phyloP scores from a whole-genome alignment of 345 rosid genomes.

The Dovyalis caffra region DNA sequence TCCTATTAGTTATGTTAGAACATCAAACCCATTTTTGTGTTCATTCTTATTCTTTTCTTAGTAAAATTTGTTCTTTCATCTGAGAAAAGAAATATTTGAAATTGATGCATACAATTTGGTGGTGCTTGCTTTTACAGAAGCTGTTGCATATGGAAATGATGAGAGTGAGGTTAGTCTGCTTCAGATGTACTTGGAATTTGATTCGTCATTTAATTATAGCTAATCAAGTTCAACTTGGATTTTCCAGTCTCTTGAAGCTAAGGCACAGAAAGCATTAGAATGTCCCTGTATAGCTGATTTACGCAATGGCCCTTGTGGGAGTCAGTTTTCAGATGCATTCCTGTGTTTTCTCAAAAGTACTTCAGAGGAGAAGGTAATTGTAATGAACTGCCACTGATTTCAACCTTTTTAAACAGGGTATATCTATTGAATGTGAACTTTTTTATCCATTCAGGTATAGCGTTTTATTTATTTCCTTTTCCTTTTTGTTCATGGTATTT shows the following conservation, averaged over 20 bases:
- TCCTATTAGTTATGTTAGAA: background rate
- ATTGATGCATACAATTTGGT: background rate
- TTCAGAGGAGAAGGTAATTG: constrained; percentile 71
- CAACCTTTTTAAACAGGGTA: background rate
- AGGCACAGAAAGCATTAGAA: constrained; percentile 78
- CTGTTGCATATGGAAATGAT: constrained; percentile 61
- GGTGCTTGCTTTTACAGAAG: constrained; percentile 50
- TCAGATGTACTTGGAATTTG: background rate
- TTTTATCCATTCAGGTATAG: background rate
- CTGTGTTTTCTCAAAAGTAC: constrained; percentile 85
- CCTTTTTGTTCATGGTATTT: background rate
- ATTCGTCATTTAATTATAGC: background rate
- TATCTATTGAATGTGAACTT: no score
- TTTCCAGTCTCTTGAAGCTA: constrained; percentile 67
- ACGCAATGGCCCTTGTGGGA: constrained; percentile 71
- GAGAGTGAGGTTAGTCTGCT: constrained; percentile 51
- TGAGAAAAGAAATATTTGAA: no score
- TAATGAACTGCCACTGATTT: background rate
- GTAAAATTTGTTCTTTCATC: background rate
- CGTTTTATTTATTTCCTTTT: background rate
- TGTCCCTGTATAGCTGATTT: constrained; percentile 89
- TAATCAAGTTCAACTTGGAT: constrained; percentile 15
- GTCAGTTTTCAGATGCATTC: constrained; percentile 80
- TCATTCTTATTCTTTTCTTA: background rate
- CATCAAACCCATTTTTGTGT: background rate